A percentile compares a stretch with the other conserved stretches of the same genome.
Conservation (phyloP, 257 asterid species). For the Eustoma russellianum region DNA sequence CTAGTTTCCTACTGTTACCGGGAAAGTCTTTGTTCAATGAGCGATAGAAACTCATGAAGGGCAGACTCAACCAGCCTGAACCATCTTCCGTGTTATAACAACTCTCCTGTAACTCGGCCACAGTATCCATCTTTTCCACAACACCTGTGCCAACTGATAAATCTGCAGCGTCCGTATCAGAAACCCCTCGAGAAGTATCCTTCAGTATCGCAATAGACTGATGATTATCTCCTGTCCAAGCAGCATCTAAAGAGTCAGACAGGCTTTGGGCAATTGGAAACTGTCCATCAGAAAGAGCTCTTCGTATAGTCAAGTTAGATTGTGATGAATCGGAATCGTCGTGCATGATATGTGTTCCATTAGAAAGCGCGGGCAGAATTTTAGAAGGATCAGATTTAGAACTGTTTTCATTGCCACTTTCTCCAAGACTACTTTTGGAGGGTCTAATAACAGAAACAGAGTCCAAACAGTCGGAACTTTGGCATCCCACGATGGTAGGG, state of each 20-base stretch:
- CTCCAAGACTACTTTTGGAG: slow-evolving; percentile 25
- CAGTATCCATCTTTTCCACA: slow-evolving; percentile 38
- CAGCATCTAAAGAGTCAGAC: slow-evolving; percentile 81
- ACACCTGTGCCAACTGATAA: slow-evolving; percentile 23
- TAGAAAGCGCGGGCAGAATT: slow-evolving; percentile 16
- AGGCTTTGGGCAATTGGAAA: slow-evolving; percentile 41
- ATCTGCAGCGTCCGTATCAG: slow-evolving; percentile 32
- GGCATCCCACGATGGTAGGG: slow-evolving; percentile 19
- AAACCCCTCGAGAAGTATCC: slow-evolving; percentile 21
- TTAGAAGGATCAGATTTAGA: slow-evolving; percentile 16
- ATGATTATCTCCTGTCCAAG: slow-evolving; percentile 77
- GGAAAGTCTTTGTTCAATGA: slow-evolving; percentile 51
- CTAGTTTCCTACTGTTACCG: slow-evolving; percentile 51
- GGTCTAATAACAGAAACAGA: slow-evolving; percentile 25
- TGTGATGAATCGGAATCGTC: slow-evolving; percentile 31
- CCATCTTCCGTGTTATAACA: slow-evolving; percentile 29
- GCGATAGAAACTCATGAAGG: slow-evolving; percentile 62
- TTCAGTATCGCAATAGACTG: slow-evolving; percentile 22
- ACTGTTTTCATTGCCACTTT: slow-evolving; percentile 10
- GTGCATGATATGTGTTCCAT: slow-evolving; percentile 20
- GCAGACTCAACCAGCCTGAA: slow-evolving; percentile 57
- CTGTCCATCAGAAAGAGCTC: slow-evolving; percentile 59
- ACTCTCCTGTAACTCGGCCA: slow-evolving; percentile 35
- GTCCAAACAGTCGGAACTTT: slow-evolving; percentile 15
- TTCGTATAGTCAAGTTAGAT: slow-evolving; percentile 28